A percentile compares a stretch with the other conserved stretches of the same genome.
phyloP scores from a whole-genome alignment of 176 grass and related monocot genomes.

The Paspalum notatum region DNA sequence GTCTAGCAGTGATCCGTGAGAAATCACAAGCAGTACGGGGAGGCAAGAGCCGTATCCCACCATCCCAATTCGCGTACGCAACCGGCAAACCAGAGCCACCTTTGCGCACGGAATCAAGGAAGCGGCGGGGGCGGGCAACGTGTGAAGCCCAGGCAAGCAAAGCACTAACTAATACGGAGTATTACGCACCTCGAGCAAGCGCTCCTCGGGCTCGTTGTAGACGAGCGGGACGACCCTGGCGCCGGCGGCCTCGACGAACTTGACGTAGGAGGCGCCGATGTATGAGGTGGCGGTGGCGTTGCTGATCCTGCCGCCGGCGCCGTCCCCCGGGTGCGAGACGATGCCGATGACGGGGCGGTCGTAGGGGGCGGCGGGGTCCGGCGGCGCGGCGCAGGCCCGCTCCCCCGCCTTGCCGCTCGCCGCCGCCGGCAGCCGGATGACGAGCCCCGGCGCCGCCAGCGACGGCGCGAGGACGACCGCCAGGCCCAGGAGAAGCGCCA shows the following conservation, averaged over 20 bases:
- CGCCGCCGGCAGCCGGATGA: conserved; percentile 36
- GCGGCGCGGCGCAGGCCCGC: conserved; percentile 35
- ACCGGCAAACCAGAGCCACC: not conserved
- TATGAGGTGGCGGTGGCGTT: conserved; percentile 56
- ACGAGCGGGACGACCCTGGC: conserved; percentile 82
- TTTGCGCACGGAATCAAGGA: not conserved
- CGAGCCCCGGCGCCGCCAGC: conserved; percentile 9
- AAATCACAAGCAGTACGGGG: not conserved
- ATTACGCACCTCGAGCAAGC: conserved; percentile 52
- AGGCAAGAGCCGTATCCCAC: not conserved
- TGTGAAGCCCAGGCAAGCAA: not conserved
- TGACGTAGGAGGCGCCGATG: conserved; percentile 76
- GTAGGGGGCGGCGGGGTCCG: conserved; percentile 52
- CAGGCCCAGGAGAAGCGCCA: conserved; percentile 11
- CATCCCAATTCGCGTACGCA: not conserved
- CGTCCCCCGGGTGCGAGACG: conserved; percentile 85
- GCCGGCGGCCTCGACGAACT: conserved; percentile 87
- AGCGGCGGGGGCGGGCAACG: not conserved
- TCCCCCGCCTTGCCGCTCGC: not conserved
- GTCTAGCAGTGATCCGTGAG: not conserved
- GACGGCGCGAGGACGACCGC: conserved; percentile 8
- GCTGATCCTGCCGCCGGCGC: conserved; percentile 59
- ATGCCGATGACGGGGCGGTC: conserved; percentile 87
- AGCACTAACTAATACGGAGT: too few relatives aligned
- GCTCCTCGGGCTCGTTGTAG: conserved; percentile 89